A percentile compares a stretch with the other conserved stretches of the same genome.
Evolutionary conservation across 345 rosid species (phyloP).

Genomic region (Kernera saxatilis): DNA sequence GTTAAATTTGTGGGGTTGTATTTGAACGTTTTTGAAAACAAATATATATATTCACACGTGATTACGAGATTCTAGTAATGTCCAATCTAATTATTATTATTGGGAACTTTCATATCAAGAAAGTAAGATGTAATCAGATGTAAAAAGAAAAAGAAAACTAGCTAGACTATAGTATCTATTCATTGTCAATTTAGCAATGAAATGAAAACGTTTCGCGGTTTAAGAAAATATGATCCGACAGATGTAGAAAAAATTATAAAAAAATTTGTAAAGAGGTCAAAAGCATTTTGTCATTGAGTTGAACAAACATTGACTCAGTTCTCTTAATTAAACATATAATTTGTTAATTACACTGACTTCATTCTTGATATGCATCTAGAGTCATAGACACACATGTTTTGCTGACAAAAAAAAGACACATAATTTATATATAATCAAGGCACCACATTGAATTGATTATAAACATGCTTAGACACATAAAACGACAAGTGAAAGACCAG

Average conservation of each 20-base stretch:
- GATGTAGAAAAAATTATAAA: background rate
- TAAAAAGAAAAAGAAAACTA: background rate
- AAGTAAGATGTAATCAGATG: background rate
- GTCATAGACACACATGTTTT: background rate
- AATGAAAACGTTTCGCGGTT: background rate
- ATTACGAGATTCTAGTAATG: background rate
- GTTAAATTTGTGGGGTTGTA: conserved; percentile 22
- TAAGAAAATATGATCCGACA: background rate
- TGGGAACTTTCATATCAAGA: background rate
- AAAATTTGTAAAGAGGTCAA: background rate
- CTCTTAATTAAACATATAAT: background rate
- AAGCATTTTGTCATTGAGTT: background rate
- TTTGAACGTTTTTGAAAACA: background rate
- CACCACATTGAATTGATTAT: background rate
- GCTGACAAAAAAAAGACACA: background rate
- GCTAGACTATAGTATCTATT: background rate
- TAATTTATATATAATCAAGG: background rate
- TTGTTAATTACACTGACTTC: background rate
- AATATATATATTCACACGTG: background rate
- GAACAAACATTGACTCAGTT: background rate
- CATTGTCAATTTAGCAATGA: background rate
- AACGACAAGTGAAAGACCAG: background rate
- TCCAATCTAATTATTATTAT: background rate
- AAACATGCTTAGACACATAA: conserved; percentile 6
- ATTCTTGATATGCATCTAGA: background rate